Percentiles rank a stretch among this genome's conserved stretches.
Conservation (phyloP, 2,329 filamentous ascomycete genomes). For the Stemphylium vesicarium region DNA sequence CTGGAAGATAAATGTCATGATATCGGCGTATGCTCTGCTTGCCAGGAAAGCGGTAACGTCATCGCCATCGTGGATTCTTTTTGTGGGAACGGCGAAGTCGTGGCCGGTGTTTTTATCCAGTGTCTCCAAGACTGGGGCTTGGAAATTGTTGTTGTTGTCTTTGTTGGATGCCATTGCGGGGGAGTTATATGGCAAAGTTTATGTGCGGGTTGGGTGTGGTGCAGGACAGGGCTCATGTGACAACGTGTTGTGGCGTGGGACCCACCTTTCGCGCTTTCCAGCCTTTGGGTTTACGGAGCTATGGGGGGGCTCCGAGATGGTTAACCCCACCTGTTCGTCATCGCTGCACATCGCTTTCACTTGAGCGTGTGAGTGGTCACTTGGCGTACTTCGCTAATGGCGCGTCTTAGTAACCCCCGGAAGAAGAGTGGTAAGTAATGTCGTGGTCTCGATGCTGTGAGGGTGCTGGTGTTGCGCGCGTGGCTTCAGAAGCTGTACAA, state of each 20-base stretch:
- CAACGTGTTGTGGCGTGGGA: slow-evolving; percentile 18
- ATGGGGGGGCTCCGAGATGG: neutral
- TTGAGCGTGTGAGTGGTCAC: neutral
- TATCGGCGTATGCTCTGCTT: slow-evolving; percentile 83
- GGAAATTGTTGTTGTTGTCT: neutral
- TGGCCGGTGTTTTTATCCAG: slow-evolving; percentile 31
- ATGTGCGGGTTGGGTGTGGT: neutral
- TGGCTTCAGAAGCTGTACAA: neutral
- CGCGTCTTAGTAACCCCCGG: slow-evolving; percentile 14
- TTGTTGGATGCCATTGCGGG: slow-evolving; percentile 32
- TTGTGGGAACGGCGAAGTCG: slow-evolving; percentile 71
- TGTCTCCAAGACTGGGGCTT: slow-evolving; percentile 27
- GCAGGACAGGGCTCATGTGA: slow-evolving; percentile 25
- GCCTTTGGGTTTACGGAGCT: neutral
- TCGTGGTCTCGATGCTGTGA: neutral
- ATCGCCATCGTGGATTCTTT: slow-evolving; percentile 82
- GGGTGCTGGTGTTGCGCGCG: neutral
- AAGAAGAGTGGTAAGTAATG: slow-evolving; percentile 6
- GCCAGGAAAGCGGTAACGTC: slow-evolving; percentile 83
- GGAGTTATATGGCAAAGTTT: slow-evolving; percentile 10
- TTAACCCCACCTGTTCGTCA: slow-evolving; percentile 8
- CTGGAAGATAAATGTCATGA: slow-evolving; percentile 86
- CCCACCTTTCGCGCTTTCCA: slow-evolving; percentile 10
- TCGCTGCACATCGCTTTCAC: neutral
- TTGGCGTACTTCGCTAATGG: slow-evolving; percentile 7